These are phyloP conservation scores for Arthroderma sp. DNA, from an alignment of 2,329 filamentous ascomycete species.

Conservation along the genomic window DNA sequence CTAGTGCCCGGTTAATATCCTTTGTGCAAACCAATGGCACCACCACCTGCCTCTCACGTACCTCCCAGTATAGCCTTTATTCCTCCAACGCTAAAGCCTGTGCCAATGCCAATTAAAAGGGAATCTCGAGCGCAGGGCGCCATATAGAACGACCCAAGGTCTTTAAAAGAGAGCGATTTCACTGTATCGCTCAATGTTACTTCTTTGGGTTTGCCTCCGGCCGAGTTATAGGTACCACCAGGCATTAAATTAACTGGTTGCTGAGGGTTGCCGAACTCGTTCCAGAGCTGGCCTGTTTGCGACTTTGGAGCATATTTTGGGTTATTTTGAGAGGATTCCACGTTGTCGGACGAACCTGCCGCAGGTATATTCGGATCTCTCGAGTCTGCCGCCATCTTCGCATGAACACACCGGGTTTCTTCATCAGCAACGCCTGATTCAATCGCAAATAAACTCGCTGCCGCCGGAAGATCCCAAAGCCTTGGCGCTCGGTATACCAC, in stretches of 20 bases:
- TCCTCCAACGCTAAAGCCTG: slow-evolving; percentile 63
- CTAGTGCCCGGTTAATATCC: slow-evolving; percentile 9
- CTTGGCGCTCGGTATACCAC: neutral
- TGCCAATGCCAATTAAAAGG: slow-evolving; percentile 68
- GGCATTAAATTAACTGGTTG: slow-evolving; percentile 43
- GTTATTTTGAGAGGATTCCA: too few relatives aligned
- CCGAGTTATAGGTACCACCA: slow-evolving; percentile 45
- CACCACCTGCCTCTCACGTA: slow-evolving; percentile 25
- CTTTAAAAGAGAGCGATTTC: slow-evolving; percentile 38
- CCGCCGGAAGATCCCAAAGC: too few relatives aligned
- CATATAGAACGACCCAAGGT: slow-evolving; percentile 52
- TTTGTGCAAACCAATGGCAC: slow-evolving; percentile 1
- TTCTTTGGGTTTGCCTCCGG: slow-evolving; percentile 40
- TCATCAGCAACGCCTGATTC: neutral
- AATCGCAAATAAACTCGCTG: neutral
- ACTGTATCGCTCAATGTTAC: slow-evolving; percentile 28
- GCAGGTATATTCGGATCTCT: slow-evolving; percentile 7
- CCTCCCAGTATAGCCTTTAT: slow-evolving; percentile 62
- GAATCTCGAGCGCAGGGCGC: slow-evolving; percentile 75
- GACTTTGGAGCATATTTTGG: slow-evolving; percentile 20
- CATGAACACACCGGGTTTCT: too few relatives aligned
- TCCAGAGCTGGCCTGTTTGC: slow-evolving; percentile 36
- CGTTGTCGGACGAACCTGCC: neutral
- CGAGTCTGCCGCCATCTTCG: slow-evolving; percentile 10
- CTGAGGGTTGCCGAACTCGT: slow-evolving; percentile 34